Base-by-base conservation (phyloP, 352 stramenopile genomes). In the Phytophthora macrochlamydospora region DNA sequence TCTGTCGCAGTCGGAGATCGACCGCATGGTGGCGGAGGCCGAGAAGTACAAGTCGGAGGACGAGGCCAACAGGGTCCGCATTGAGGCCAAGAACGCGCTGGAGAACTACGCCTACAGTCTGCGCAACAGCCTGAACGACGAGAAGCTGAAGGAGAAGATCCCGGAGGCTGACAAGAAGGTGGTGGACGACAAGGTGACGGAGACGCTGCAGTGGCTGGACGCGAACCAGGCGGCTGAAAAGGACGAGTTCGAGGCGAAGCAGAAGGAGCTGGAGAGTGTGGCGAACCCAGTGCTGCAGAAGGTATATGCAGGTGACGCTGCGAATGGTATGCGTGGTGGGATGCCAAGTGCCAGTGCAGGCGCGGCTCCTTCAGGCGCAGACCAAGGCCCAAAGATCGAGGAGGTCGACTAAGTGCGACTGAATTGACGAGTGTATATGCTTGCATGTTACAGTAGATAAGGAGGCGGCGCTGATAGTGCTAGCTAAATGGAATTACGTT, bases 41-140 rank as follows among this genome's bases (percentile, higher is more conserved):
- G 97, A 99, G 76, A 89, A 98, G 79, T 99, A 97, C 82, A 98
- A 98, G 59, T 97, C 98, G 54, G 90, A 99, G 70, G 97, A 99
- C 67, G 96, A 98, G 73, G 86, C 90, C 30, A 93, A 98, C 60
- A 98, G 98, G 85, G 78, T 97, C n/a, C 86, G 93, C 60, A 98
- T 99, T 52, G 97, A 99, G 70, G 85, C 93, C 8, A 94, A 96
- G 71, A 99, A 99, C 76, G 85, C 81, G 13, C 82, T 99, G 2
- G 97, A 99, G 87, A 95, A 93, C 54, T 99, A 99, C 78, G 67
- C 97, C 7, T 98, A 98, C 80, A 94, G 91, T 68, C 65, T 98
- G 28, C 96, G 95, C 73, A 97, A 97, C 80, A 92, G 71, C 14
- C 65, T 98, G 50, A 84, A 97, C 70, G 95, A 98, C 59, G 94